Evolutionary conservation across 2,329 filamentous ascomycete genomes (phyloP).

Genomic region (Phialophora verrucosa): DNA sequence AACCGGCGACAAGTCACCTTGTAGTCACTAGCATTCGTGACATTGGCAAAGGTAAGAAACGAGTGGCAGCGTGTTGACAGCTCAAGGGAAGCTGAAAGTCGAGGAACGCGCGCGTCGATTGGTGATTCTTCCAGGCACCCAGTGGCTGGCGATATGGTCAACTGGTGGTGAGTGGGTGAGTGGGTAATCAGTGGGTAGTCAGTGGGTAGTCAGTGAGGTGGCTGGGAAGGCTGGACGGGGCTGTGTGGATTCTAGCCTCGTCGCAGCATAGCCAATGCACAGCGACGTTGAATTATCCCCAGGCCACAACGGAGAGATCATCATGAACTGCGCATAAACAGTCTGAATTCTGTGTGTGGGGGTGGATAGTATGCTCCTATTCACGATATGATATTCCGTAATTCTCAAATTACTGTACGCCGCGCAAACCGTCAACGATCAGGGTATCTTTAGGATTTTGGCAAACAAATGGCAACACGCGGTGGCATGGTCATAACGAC

Average conservation of each 20-base stretch:
- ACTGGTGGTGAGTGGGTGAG: neutral
- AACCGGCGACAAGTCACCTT: conserved; percentile 10
- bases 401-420: conserved; percentile 13
- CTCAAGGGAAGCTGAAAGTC: conserved; percentile 17
- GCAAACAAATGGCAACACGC: neutral
- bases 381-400: conserved; percentile 3
- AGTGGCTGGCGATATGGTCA: conserved; percentile 12
- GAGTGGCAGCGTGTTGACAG: neutral
- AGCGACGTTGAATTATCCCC: neutral
- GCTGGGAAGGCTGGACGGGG: conserved; percentile 1
- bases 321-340: neutral
- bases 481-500: conserved; percentile 8
- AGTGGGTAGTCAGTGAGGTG: conserved; percentile 6
- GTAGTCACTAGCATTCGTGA: conserved; percentile 16
- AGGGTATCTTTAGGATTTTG: conserved; percentile 19
- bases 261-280: neutral
- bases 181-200: neutral
- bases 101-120: neutral
- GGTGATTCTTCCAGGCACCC: conserved; percentile 16
- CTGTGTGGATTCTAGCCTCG: conserved; percentile 19
- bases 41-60: neutral
- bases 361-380: neutral
- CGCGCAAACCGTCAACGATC: conserved; percentile 5
- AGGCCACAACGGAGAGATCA: neutral
- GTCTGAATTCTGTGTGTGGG: neutral